Percentiles rank a stretch among this genome's conserved stretches.
Evolutionary conservation across 1,284 basidiomycete species (phyloP).

Genomic region (Rhodotorula sp.): DNA sequence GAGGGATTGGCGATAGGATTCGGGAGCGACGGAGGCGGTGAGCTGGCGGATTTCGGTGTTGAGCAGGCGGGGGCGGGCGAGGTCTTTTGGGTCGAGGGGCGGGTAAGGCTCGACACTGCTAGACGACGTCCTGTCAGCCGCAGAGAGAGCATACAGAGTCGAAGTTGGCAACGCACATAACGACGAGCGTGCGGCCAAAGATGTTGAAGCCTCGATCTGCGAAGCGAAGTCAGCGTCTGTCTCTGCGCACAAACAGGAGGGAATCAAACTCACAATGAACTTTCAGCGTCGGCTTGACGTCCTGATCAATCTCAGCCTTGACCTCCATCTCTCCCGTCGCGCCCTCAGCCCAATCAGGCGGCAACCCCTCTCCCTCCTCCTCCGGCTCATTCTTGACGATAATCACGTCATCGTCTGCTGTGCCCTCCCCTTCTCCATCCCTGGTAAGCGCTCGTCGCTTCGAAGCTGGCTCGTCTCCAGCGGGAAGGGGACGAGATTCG

Average conservation of each 20-base stretch:
- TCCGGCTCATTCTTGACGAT: conserved; percentile 27
- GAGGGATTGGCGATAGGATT: background rate
- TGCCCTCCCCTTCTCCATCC: background rate
- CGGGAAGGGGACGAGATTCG: background rate
- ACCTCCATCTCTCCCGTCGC: background rate
- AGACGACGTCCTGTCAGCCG: background rate
- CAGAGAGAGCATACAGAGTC: no score
- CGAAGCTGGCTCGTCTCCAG: background rate
- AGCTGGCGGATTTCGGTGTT: conserved; percentile 29
- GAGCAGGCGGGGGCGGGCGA: background rate
- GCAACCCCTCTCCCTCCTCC: conserved; percentile 8
- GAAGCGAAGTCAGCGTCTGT: background rate
- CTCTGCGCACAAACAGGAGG: no score
- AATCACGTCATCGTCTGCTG: conserved; percentile 6
- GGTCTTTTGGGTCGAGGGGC: conserved; percentile 14
- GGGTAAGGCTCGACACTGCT: conserved; percentile 39
- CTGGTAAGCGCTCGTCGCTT: background rate
- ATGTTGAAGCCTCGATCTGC: conserved; percentile 37
- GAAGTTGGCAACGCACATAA: conserved; percentile 22
- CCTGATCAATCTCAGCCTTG: conserved; percentile 18
- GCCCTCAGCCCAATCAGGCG: background rate
- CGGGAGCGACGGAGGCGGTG: conserved; percentile 22
- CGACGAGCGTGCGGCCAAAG: conserved; percentile 34
- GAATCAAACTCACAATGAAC: conserved; percentile 24
- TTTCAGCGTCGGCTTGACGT: conserved; percentile 29